Evolutionary conservation across 148 eudicot genomes (phyloP), one percentile per base, ranked within the genome.

Genomic region (Chenopodium suecicum): DNA sequence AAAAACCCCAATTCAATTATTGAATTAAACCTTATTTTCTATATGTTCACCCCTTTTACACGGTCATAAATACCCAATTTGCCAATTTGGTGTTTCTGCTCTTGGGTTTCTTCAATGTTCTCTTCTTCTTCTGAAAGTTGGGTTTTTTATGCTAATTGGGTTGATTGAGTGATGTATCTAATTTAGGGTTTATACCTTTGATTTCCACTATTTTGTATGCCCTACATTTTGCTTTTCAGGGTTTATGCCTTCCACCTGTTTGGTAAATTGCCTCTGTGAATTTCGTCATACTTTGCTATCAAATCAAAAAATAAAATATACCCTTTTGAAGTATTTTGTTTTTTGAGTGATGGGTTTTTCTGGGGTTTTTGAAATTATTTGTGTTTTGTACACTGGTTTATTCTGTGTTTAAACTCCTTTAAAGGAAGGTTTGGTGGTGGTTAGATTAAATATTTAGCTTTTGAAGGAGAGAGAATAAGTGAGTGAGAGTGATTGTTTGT

Each of bases 311-410:
- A 32, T 23, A 46, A 32, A 20, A 4, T 10, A 27, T 77, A 19
- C 41, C 81, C 78, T 78, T 64, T 69, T 79, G 64, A 71, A 65
- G 69, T 52, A 41, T 79, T 56, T 29, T 77, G 4, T 88, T 83
- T 86, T 86, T 84, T 84, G 80, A 79, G 63, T 54, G 52, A 11
- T 83, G 75, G 68, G 25, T 60, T 79, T 71, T 70, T 69, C 31
- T 77, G 68, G 80, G 77, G 34, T 60, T 70, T 75, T 32, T 52
- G 75, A 41, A 7, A 41, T 41, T 41, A 41, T 41, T 41, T 41
- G 44, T 41, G 44, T 54, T 77, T 82, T 80, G 8, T 73, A 71
- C 81, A 32, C 66, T 71, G 81, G 85, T 77, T 82, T 82, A 72
- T 77, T 82, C 84, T 70, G 72, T 82, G 85, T 20, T 41, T 41